A percentile compares a stretch with the other conserved stretches of the same genome.
These are phyloP conservation scores for Mycena vitilis DNA, from an alignment of 768 basidiomycete species.

Conservation along the genomic window DNA sequence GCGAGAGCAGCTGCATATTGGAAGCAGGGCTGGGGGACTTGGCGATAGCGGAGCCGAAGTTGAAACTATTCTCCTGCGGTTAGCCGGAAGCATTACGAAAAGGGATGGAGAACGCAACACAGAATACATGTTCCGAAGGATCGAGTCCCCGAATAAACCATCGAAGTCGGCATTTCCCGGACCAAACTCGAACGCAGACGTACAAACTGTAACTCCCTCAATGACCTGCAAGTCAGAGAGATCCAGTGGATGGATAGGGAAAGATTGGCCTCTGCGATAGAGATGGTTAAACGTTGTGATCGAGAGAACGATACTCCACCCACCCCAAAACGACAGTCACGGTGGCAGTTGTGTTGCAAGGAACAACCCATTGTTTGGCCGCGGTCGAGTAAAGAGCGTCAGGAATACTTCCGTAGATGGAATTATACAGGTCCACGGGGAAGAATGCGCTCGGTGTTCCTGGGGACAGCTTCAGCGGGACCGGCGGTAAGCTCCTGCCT, in stretches of 20 bases:
- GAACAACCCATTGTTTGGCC: no score
- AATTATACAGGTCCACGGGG: no score
- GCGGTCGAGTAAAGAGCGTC: no score
- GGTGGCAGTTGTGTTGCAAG: no score
- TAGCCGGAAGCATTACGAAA: not conserved
- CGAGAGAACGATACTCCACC: no score
- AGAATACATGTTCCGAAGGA: conserved; percentile 7
- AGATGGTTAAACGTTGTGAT: no score
- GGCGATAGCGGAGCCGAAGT: conserved; percentile 7
- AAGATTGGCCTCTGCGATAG: no score
- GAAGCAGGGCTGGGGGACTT: not conserved
- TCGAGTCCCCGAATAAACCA: not conserved
- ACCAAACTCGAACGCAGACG: not conserved
- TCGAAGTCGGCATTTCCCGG: not conserved
- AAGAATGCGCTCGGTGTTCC: no score
- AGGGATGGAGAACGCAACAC: not conserved
- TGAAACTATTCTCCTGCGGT: not conserved
- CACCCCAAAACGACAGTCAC: no score
- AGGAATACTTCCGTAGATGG: no score
- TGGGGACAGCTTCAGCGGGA: no score
- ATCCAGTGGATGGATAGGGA: conserved; percentile 11
- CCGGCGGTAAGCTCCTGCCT: no score
- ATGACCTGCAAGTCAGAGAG: not conserved
- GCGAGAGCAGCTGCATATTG: conserved; percentile 6
- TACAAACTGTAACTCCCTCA: not conserved